Evolutionary conservation across 2,329 filamentous ascomycete genomes (phyloP).

Genomic region (Boeremia exigua): DNA sequence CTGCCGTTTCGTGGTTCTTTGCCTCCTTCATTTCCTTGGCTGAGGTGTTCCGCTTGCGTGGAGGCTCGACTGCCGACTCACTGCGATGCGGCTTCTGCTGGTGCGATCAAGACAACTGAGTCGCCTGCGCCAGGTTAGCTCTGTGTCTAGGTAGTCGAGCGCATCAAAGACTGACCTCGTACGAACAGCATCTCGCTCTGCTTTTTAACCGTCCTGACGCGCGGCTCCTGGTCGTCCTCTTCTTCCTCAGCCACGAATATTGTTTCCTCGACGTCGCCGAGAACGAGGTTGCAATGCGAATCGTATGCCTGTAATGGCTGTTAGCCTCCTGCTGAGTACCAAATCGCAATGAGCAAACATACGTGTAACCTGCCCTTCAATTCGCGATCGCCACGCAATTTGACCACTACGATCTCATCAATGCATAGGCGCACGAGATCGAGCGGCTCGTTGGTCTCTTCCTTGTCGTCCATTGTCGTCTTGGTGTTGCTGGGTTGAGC

Average conservation of each 20-base stretch:
- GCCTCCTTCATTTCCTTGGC: slow-evolving; percentile 1
- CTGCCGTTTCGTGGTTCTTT: slow-evolving; percentile 1
- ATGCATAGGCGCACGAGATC: slow-evolving; percentile 93
- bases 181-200: slow-evolving; percentile 99
- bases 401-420: slow-evolving; percentile 96
- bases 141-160: background rate
- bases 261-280: slow-evolving; percentile 96
- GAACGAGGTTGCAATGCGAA: slow-evolving; percentile 95
- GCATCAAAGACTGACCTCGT: slow-evolving; percentile 68
- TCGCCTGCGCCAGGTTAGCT: slow-evolving; percentile 46
- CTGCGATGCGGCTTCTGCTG: slow-evolving; percentile 39
- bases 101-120: slow-evolving; percentile 58
- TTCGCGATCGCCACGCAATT: slow-evolving; percentile 93
- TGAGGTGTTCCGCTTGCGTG: slow-evolving; percentile 12
- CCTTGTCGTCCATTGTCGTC: slow-evolving; percentile 78
- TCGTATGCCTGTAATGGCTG: slow-evolving; percentile 78
- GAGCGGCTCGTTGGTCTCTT: slow-evolving; percentile 84
- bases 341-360: slow-evolving; percentile 29
- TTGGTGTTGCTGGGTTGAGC: slow-evolving; percentile 14
- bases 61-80: slow-evolving; percentile 22
- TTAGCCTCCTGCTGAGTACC: slow-evolving; percentile 18
- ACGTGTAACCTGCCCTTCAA: slow-evolving; percentile 95
- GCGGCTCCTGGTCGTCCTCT: slow-evolving; percentile 74
- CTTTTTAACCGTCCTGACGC: slow-evolving; percentile 78
- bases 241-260: slow-evolving; percentile 93